These are phyloP conservation scores for Trametes hirsuta DNA, from an alignment of 1,284 basidiomycete species.

Conservation along the genomic window DNA sequence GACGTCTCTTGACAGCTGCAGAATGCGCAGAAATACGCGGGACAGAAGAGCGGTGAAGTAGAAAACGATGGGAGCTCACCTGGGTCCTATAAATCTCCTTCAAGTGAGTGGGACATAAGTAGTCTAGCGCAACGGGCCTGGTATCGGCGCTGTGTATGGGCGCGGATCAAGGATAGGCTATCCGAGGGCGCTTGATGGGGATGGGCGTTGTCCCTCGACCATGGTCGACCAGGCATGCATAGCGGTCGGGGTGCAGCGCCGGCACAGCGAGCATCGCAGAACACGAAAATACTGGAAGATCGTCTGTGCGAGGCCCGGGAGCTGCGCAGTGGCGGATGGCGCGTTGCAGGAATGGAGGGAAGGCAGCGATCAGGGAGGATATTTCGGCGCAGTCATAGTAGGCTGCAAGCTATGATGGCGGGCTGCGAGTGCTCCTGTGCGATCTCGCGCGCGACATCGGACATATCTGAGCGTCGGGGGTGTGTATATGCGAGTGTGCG, in stretches of 20 bases:
- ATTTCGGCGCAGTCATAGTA: constrained; percentile 7
- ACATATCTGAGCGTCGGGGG: neutral
- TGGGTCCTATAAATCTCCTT: constrained; percentile 1
- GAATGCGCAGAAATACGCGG: neutral
- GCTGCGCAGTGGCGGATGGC: neutral
- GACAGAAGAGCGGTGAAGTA: neutral
- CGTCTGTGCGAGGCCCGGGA: neutral
- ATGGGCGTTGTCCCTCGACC: neutral
- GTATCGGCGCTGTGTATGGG: constrained; percentile 6
- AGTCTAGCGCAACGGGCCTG: constrained; percentile 1
- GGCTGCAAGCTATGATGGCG: neutral
- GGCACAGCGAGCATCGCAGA: neutral
- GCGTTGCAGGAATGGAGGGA: neutral
- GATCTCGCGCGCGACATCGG: neutral
- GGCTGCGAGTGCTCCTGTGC: neutral
- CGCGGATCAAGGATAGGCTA: constrained; percentile 22
- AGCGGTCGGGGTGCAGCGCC: neutral
- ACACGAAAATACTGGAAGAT: neutral
- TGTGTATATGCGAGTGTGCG: neutral
- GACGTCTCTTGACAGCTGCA: neutral
- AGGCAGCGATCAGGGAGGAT: constrained; percentile 4
- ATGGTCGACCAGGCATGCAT: neutral
- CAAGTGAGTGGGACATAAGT: neutral
- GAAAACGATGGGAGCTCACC: neutral
- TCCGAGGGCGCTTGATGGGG: constrained; percentile 14